A percentile compares a stretch with the other conserved stretches of the same genome.
Conservation (phyloP, 495 filamentous ascomycete genomes). For the Penicillium bovifimosum region DNA sequence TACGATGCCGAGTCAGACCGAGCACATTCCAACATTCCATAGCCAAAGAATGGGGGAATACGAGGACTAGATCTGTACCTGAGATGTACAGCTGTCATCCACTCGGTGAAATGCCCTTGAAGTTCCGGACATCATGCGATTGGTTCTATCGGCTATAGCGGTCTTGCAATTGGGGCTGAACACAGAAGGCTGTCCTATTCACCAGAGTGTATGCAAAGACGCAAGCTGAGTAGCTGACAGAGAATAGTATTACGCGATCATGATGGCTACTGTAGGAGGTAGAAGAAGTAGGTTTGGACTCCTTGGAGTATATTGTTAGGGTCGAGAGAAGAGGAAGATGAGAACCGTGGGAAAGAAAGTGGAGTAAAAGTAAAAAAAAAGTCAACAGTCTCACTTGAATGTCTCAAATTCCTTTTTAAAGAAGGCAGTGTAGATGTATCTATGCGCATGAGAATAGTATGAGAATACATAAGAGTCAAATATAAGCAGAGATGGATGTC, state of each 20-base stretch:
- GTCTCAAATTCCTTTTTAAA: too few species aligned
- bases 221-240: too few species aligned
- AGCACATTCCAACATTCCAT: constrained; percentile 4
- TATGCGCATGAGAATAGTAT: too few species aligned
- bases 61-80: neutral
- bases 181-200: neutral
- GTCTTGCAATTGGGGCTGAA: constrained; percentile 18
- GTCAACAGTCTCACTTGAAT: neutral
- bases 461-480: too few species aligned
- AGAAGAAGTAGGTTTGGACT: too few species aligned
- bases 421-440: too few species aligned
- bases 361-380: neutral
- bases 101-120: constrained; percentile 10
- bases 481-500: neutral
- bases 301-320: too few species aligned
- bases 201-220: too few species aligned
- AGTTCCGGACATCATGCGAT: constrained; percentile 18
- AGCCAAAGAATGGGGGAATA: constrained; percentile 5
- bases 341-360: neutral
- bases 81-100: constrained; percentile 7
- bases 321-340: neutral
- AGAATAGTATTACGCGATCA: constrained; percentile 22
- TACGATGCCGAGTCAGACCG: neutral
- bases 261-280: constrained; percentile 13
- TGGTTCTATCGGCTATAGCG: constrained; percentile 9